Conservation (phyloP, 306 rosid genomes). For the Vachellia pachyceras region DNA sequence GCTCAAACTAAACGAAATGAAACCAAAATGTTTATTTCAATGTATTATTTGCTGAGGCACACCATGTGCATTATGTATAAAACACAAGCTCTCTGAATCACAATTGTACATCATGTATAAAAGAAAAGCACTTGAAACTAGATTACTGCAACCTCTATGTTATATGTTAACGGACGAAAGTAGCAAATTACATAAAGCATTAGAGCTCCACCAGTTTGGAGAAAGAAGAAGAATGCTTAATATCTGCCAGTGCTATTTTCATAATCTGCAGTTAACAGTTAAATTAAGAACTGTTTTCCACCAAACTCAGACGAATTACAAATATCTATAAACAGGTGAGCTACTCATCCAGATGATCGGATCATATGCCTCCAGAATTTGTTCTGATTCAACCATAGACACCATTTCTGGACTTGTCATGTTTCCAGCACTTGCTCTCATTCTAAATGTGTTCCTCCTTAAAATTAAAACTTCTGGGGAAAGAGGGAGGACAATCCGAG, state of each 20-base stretch:
- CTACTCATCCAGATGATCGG: not conserved
- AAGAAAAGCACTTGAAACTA: not conserved
- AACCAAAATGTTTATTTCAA: not conserved
- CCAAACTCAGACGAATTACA: not conserved
- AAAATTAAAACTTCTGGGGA: conserved; percentile 85
- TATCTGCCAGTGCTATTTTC: not conserved
- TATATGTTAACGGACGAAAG: not conserved
- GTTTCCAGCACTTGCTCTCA: conserved; percentile 58
- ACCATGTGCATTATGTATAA: not conserved
- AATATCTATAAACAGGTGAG: not conserved
- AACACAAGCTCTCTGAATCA: not conserved
- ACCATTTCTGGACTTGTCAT: conserved; percentile 72
- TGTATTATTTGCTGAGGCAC: not conserved
- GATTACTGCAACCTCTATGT: not conserved
- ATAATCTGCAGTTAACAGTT: not conserved
- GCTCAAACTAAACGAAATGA: not conserved
- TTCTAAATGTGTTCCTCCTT: conserved; percentile 68
- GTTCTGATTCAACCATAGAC: conserved; percentile 75
- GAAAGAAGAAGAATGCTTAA: not conserved
- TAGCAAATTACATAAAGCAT: not conserved
- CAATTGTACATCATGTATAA: not conserved
- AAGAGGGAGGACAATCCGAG: conserved; percentile 76
- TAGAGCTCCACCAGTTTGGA: not conserved
- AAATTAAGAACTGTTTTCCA: not conserved
- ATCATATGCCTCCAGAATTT: conserved; percentile 50